Evolutionary conservation across 257 asterid species (phyloP), one percentile per base, ranked within the genome.

Genomic region (Lantana camara): DNA sequence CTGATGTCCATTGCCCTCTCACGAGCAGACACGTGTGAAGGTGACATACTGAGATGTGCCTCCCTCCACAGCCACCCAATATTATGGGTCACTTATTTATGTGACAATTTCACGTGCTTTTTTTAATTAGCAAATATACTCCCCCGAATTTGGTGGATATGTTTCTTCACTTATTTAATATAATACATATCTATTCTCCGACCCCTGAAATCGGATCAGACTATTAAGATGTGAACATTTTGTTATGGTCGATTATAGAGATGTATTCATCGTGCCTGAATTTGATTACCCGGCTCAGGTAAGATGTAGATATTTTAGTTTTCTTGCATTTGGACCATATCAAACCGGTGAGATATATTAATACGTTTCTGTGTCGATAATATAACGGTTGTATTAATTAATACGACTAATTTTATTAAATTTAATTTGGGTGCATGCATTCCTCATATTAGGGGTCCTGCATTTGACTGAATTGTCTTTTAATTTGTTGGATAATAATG

Each of bases 51-150:
- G 6, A 6, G 32, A 20, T 21, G 35, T 35, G n/a, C n/a, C n/a
- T n/a, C n/a, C n/a, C n/a, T n/a, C 45, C 54, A 54, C 20, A 9
- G 22, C 56, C 63, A 35, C 40, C 71, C 62, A 17, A 34, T 48
- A 24, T 17, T 41, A 52, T n/a, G 74, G 77, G 68, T 69, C 50
- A 63, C 29, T 42, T 16, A 15, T 14, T 55, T 22, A 46, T 46
- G 61, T 58, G 66, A 15, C 77, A 70, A 37, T 60, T 75, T 48
- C 80, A 64, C 80, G 73, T 75, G 80, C 22, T 49, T 58, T 51
- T 69, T 7, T 60, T 37, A n/a, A n/a, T n/a, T 17, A 20, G 58
- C 41, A 17, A 29, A 51, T 70, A 44, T 70, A 23, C 54, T 60
- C 58, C 38, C 42, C 38, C 42, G n/a, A 56, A 13, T 47, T 57